Conservation (phyloP, 2,329 filamentous ascomycete genomes). For the Gremmenia infestans region DNA sequence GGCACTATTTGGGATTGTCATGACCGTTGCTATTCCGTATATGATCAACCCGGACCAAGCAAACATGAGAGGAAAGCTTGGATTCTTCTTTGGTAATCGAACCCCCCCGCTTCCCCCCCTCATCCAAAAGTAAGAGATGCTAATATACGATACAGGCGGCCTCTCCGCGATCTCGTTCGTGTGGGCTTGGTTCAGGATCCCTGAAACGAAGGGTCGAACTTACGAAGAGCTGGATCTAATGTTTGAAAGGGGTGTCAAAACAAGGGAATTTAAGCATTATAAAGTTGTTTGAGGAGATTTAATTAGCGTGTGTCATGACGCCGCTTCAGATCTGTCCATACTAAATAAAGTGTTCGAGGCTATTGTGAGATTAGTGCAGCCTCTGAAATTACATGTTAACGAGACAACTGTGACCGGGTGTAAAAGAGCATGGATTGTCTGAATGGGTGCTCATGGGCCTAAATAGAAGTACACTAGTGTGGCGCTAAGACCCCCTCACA, state of each 20-base stretch:
- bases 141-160: slow-evolving; percentile 28
- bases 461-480: no score
- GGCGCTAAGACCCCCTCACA: no score
- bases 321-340: no score
- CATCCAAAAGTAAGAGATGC: background rate
- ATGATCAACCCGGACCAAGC: slow-evolving; percentile 39
- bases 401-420: no score
- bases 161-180: slow-evolving; percentile 35
- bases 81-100: slow-evolving; percentile 33
- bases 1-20: slow-evolving; percentile 6
- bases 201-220: slow-evolving; percentile 40
- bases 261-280: slow-evolving; percentile 30
- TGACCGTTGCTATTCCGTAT: slow-evolving; percentile 32
- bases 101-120: no score
- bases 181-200: slow-evolving; percentile 37
- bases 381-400: no score
- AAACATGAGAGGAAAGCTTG: slow-evolving; percentile 37
- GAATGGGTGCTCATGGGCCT: no score
- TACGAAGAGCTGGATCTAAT: slow-evolving; percentile 43
- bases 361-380: no score
- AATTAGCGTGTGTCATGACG: no score
- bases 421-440: no score
- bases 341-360: no score
- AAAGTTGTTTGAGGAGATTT: slow-evolving; percentile 6
- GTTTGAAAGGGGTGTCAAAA: slow-evolving; percentile 35